These are phyloP conservation scores for Limnomonas spitsbergensis DNA, from an alignment of 139 green algal genomes.

Conservation along the genomic window DNA sequence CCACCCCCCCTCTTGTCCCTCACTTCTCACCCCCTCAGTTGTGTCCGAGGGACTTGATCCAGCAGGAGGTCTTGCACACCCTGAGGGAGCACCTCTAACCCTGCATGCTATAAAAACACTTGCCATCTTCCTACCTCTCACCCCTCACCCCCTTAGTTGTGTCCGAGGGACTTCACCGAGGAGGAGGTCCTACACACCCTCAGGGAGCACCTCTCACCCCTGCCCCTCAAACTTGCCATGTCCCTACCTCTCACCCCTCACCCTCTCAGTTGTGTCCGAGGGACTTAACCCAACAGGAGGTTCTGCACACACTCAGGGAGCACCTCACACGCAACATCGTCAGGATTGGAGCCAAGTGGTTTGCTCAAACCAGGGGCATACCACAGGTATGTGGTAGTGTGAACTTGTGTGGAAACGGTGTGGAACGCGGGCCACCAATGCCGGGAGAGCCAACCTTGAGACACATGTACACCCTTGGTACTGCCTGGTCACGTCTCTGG, in stretches of 20 bases:
- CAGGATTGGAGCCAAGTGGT: conserved; percentile 58
- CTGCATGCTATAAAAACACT: too few species aligned
- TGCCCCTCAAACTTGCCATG: too few species aligned
- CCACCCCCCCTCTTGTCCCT: too few species aligned
- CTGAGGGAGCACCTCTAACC: too few species aligned
- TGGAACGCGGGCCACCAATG: neutral
- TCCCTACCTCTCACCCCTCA: too few species aligned
- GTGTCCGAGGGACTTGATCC: neutral
- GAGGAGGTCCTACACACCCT: conserved; percentile 42
- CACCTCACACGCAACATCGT: conserved; percentile 77
- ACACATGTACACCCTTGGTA: neutral
- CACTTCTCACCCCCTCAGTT: neutral
- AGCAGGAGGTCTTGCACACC: conserved; percentile 22
- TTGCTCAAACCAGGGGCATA: conserved; percentile 65
- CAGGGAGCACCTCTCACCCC: too few species aligned
- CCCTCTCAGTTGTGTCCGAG: neutral
- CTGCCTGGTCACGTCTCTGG: neutral
- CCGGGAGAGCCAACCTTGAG: neutral
- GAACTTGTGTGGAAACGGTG: too few species aligned
- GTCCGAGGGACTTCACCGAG: neutral
- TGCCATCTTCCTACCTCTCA: too few species aligned
- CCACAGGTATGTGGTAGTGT: conserved; percentile 52
- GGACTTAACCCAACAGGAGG: neutral
- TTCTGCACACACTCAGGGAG: conserved; percentile 52
- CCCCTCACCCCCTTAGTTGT: neutral